Base-by-base conservation (phyloP, 2,329 filamentous ascomycete species). In the Gaeumannomyces tritici region DNA sequence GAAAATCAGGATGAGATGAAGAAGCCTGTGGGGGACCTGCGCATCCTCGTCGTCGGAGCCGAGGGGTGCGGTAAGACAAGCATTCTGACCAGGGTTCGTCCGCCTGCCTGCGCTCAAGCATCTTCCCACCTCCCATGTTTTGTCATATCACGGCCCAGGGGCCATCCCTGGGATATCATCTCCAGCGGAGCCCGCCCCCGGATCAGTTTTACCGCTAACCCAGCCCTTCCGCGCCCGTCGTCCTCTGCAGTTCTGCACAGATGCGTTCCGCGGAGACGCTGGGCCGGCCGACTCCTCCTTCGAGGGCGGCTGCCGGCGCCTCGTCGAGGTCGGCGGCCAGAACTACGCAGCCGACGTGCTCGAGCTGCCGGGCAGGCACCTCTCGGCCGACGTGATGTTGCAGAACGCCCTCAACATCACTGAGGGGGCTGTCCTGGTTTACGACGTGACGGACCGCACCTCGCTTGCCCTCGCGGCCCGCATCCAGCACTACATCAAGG, bases 31-130 rank as follows among this genome's bases (percentile, higher is more conserved):
- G 75, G 72, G 12, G 74, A 77, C 59, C 73, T 79, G 63, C 70
- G 73, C 56, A 66, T 78, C 27, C 69, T 79, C 29, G 68, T 78
- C 15, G 67, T 77, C 21, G 76, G 76, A 6, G 71, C 70, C 2
- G 71, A 73, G 35, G 73, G 74, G 0, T 73, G 71, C 56, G 76
- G 76, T n/a, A 79, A 79, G 67, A 77, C 76, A 11, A 71, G 75
- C 5, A 68, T 78, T 8, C 63, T 78, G 15, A 74, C 73, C 6
- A 71, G 72, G 65, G 76, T 77, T n/a, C 26, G 60, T 61, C 35
- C 4, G 8, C 42, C 18, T n/a, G 8, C 42, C 42, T n/a, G 21
- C 42, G 63, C 56, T 66, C 56, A 3, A 6, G 15, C 55, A 29
- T 59, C 27, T 42, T 29, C 55, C 55, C 55, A 7, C 24, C 28